Evolutionary conservation across 805 yeast genomes (phyloP).

Genomic region (Helenozyma rhizophorensis): DNA sequence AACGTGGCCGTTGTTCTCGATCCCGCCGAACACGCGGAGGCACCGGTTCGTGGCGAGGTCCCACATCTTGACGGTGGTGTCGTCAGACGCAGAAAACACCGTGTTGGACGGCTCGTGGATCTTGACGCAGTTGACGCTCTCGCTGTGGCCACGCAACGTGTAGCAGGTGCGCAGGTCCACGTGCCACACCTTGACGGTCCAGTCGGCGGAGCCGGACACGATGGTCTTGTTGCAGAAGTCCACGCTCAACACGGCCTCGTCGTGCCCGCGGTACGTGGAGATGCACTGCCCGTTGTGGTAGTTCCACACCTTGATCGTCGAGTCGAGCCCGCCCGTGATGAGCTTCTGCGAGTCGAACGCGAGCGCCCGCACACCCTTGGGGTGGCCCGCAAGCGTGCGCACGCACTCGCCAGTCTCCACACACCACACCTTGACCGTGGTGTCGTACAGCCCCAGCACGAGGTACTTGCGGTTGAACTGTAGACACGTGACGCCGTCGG

Average conservation of each 20-base stretch:
- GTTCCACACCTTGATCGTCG: conserved; percentile 93
- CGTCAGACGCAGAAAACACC: conserved; percentile 85
- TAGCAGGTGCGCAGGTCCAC: conserved; percentile 90
- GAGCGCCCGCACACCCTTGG: conserved; percentile 78
- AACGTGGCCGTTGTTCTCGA: conserved; percentile 74
- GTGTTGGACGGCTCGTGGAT: conserved; percentile 76
- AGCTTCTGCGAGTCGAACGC: conserved; percentile 86
- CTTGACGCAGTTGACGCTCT: conserved; percentile 87
- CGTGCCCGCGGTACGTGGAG: conserved; percentile 90
- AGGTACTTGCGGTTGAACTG: conserved; percentile 73
- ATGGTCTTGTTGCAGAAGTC: conserved; percentile 77
- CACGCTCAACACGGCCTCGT: conserved; percentile 77
- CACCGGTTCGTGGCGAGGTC: conserved; percentile 78
- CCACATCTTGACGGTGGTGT: conserved; percentile 93
- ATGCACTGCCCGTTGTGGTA: conserved; percentile 91
- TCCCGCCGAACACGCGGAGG: conserved; percentile 72
- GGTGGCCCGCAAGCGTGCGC: conserved; percentile 82
- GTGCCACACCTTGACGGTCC: conserved; percentile 93
- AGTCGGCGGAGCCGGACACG: conserved; percentile 91
- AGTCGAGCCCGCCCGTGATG: conserved; percentile 88
- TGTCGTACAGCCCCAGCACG: conserved; percentile 91
- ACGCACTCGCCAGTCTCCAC: conserved; percentile 71
- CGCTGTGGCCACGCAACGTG: conserved; percentile 89
- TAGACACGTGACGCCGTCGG: conserved; percentile 83
- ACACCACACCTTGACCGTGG: conserved; percentile 92